Conservation (phyloP, 345 rosid genomes). For the Erucastrum elatum region DNA sequence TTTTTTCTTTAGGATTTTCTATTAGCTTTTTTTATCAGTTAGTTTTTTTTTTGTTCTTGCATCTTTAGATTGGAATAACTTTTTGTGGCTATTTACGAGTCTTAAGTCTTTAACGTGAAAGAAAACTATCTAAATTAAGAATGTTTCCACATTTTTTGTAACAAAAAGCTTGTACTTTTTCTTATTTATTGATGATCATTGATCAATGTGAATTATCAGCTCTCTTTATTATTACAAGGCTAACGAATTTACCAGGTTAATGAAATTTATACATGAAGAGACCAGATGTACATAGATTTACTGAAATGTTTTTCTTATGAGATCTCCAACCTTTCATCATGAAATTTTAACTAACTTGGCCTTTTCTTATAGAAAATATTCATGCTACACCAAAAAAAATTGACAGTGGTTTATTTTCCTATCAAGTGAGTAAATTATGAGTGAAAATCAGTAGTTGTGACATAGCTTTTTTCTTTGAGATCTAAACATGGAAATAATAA, state of each 20-base stretch:
- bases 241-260: background rate
- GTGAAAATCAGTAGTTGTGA: background rate
- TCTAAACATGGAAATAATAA: too few species aligned
- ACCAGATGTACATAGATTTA: background rate
- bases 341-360: background rate
- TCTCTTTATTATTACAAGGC: background rate
- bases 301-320: background rate
- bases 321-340: background rate
- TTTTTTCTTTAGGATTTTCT: background rate
- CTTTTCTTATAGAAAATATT: background rate
- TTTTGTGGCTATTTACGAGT: constrained; percentile 10
- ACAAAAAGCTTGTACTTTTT: background rate
- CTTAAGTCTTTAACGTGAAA: constrained; percentile 26
- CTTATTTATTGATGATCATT: background rate
- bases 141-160: background rate
- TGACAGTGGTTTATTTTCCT: background rate
- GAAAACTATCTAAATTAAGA: constrained; percentile 14
- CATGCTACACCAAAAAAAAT: background rate
- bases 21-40: background rate
- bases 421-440: background rate
- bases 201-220: background rate
- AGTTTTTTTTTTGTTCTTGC: background rate
- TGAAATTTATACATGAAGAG: background rate
- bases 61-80: background rate
- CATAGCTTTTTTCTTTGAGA: background rate